These are phyloP conservation scores for Fusarium haematococcum DNA, from an alignment of 2,329 filamentous ascomycete species.

Conservation along the genomic window DNA sequence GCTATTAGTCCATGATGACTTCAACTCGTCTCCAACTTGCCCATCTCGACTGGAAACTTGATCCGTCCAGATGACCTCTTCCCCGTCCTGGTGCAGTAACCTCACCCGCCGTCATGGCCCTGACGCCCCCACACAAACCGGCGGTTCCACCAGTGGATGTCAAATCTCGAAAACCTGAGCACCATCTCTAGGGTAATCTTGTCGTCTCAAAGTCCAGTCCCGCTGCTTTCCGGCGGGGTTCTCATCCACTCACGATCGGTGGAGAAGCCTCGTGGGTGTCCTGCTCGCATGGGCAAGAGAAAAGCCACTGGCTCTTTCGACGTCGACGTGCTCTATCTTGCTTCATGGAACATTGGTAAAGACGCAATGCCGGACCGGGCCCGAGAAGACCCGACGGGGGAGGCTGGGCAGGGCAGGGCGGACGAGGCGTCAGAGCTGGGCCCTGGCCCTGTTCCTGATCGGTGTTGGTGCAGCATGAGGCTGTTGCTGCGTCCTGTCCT, in stretches of 20 bases:
- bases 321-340: background rate
- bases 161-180: background rate
- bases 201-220: background rate
- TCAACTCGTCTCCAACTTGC: background rate
- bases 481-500: slow-evolving; percentile 8
- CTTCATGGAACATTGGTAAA: background rate
- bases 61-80: slow-evolving; percentile 12
- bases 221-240: slow-evolving; percentile 21
- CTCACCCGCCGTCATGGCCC: slow-evolving; percentile 18
- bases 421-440: slow-evolving; percentile 1
- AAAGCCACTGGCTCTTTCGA: background rate
- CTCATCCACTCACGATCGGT: slow-evolving; percentile 42
- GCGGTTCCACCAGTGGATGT: background rate
- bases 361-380: slow-evolving; percentile 32
- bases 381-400: slow-evolving; percentile 37
- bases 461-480: slow-evolving; percentile 20
- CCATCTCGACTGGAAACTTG: background rate
- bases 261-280: slow-evolving; percentile 41
- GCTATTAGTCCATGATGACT: background rate
- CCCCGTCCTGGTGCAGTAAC: slow-evolving; percentile 8
- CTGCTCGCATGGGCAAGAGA: slow-evolving; percentile 8
- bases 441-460: slow-evolving; percentile 8
- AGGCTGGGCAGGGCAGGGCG: slow-evolving; percentile 14
- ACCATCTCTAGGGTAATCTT: slow-evolving; percentile 16
- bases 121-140: slow-evolving; percentile 15